Evolutionary conservation across 345 rosid genomes (phyloP), one percentile per base, ranked within the genome.

Genomic region (Linum lewisii): DNA sequence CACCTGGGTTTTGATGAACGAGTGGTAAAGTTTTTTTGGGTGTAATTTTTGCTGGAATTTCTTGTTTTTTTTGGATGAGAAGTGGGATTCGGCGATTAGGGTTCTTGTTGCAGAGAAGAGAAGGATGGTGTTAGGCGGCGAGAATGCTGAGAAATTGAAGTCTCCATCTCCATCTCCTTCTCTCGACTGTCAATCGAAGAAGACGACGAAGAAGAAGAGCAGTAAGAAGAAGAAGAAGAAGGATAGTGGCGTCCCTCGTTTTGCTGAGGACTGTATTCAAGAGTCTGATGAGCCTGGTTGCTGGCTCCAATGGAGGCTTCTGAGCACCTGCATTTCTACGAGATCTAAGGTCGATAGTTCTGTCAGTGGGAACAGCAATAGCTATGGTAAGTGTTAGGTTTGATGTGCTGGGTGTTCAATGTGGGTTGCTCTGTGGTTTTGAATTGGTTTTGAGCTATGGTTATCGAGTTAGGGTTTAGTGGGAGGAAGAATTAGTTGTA

Each of bases 271-370:
- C 18, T 42, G 47, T 42, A 42, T 42, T 42, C 11, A 63, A 49
- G 78, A 54, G 32, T 75, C 49, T 22, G 80, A 56, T 68, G 75
- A 77, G 55, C 66, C 69, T 70, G 90, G 94, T 19, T 86, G 95
- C 71, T 86, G 95, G 90, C 71, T 78, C 64, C 82, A 73, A 68
- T 65, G 80, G 34, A 72, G 86, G 76, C 77, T 82, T 57, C 74
- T 82, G 38, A 67, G 81, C 61, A 74, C 81, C 74, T 82, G 90
- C 68, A 61, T 84, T 63, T 79, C 84, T 81, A 79, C 95, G 25
- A 84, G 86, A 84, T 80, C 95, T 77, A 82, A 84, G 61, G 78
- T 82, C 66, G 95, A 84, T 77, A 84, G 73, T 73, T 82, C 95
- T 63, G 70, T 69, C 61, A 78, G 75, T 70, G 86, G 79, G 58